A percentile compares a stretch with the other conserved stretches of the same genome.
Conservation (phyloP, 2,329 filamentous ascomycete genomes). For the Hypoxylon sp. region DNA sequence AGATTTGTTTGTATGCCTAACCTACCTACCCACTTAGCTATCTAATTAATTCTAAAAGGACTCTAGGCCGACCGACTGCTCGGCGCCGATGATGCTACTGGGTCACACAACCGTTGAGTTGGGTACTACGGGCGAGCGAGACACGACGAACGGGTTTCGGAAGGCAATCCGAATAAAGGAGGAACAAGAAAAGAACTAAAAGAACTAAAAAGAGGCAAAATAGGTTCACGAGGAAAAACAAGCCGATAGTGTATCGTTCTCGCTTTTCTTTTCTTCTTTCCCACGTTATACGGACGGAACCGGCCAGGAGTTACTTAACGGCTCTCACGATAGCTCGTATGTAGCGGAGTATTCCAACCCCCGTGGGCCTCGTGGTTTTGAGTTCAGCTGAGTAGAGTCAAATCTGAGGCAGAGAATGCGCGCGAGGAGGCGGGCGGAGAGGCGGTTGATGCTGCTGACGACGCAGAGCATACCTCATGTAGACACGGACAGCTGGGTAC, state of each 20-base stretch:
- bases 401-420: conserved; percentile 2
- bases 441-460: conserved; percentile 7
- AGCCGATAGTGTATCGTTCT: not conserved
- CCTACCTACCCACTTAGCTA: no score
- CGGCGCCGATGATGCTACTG: conserved; percentile 29
- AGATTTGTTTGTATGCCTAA: not conserved
- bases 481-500: conserved; percentile 1
- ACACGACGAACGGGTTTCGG: conserved; percentile 22
- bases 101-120: conserved; percentile 19
- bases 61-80: conserved; percentile 22
- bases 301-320: conserved; percentile 10
- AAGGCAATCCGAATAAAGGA: conserved; percentile 21
- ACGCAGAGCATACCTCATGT: conserved; percentile 24
- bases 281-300: conserved; percentile 16
- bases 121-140: conserved; percentile 6
- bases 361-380: conserved; percentile 9
- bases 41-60: no score
- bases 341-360: conserved; percentile 6
- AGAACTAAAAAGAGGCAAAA: no score
- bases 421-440: conserved; percentile 1
- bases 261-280: not conserved
- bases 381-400: conserved; percentile 28
- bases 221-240: not conserved
- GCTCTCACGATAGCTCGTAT: conserved; percentile 5
- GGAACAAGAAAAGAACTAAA: no score